These are phyloP conservation scores for Phytophthora capsici DNA, from an alignment of 352 stramenopile genomes.

Conservation along the genomic window DNA sequence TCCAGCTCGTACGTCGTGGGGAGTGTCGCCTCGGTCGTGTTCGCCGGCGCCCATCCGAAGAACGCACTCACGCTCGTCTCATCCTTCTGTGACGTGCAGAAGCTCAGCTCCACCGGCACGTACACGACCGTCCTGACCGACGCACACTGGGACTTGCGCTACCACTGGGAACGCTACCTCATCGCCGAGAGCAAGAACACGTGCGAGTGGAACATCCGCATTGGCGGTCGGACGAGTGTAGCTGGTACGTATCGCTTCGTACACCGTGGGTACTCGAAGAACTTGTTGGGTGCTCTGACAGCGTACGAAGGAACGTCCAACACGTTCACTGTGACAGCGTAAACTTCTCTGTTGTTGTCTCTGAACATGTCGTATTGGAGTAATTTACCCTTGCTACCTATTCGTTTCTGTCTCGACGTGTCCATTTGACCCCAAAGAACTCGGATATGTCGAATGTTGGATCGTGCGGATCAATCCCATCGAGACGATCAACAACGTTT, in stretches of 20 bases:
- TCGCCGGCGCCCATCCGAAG: slow-evolving; percentile 41
- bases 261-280: slow-evolving; percentile 30
- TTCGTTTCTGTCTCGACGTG: not conserved
- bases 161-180: slow-evolving; percentile 35
- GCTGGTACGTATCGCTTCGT: slow-evolving; percentile 48
- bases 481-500: no score
- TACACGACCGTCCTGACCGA: slow-evolving; percentile 49
- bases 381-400: no score
- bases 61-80: slow-evolving; percentile 35
- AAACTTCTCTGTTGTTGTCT: not conserved
- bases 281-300: not conserved
- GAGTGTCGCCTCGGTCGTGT: slow-evolving; percentile 34
- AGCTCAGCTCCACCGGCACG: slow-evolving; percentile 14
- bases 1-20: slow-evolving; percentile 38
- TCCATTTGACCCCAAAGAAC: not conserved
- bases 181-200: slow-evolving; percentile 44
- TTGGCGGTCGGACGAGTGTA: slow-evolving; percentile 29
- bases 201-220: slow-evolving; percentile 20
- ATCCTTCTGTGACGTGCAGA: slow-evolving; percentile 34
- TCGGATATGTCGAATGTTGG: not conserved
- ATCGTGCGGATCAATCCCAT: not conserved
- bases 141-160: slow-evolving; percentile 58
- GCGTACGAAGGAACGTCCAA: not conserved
- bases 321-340: not conserved
- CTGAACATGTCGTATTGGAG: no score